Evolutionary conservation across 2,329 filamentous ascomycete species (phyloP).

Genomic region (Stagonosporopsis chrysanthemi): DNA sequence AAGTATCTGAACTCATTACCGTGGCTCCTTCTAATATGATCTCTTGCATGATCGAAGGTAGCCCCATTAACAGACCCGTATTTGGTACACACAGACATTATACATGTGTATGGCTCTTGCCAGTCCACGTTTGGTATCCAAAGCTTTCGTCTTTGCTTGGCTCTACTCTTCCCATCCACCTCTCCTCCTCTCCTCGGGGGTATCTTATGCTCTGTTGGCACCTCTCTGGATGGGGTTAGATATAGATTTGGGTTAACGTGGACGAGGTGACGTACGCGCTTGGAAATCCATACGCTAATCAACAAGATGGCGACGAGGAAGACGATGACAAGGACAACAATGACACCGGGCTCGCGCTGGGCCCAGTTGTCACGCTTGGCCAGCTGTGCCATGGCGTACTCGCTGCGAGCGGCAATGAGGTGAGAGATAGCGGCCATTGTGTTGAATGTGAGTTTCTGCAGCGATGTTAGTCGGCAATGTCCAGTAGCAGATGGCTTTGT

Average conservation of each 20-base stretch:
- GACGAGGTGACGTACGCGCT: slow-evolving; percentile 46
- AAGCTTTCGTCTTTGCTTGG: slow-evolving; percentile 18
- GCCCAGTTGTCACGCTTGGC: slow-evolving; percentile 67
- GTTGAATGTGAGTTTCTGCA: slow-evolving; percentile 33
- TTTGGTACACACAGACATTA: slow-evolving; percentile 38
- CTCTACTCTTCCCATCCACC: slow-evolving; percentile 20
- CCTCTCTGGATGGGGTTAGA: slow-evolving; percentile 5
- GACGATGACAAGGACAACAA: slow-evolving; percentile 69
- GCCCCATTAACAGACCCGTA: slow-evolving; percentile 22
- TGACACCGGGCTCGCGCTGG: slow-evolving; percentile 63
- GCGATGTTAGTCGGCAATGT: slow-evolving; percentile 23
- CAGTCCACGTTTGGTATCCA: slow-evolving; percentile 21
- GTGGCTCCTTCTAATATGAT: slow-evolving; percentile 40
- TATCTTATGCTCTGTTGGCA: slow-evolving; percentile 20
- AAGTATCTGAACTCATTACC: slow-evolving; percentile 41
- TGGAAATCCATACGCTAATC: slow-evolving; percentile 58
- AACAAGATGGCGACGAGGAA: slow-evolving; percentile 63
- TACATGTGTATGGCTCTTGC: slow-evolving; percentile 30
- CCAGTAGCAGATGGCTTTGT: not conserved
- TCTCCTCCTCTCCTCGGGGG: slow-evolving; percentile 14
- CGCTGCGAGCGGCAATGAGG: slow-evolving; percentile 48
- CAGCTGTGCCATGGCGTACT: slow-evolving; percentile 51
- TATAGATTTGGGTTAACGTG: too few species aligned
- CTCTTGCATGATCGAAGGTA: slow-evolving; percentile 34
- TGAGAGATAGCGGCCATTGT: slow-evolving; percentile 50